phyloP scores from a whole-genome alignment of 2,329 filamentous ascomycete species.

The Venturiaceae sp. region DNA sequence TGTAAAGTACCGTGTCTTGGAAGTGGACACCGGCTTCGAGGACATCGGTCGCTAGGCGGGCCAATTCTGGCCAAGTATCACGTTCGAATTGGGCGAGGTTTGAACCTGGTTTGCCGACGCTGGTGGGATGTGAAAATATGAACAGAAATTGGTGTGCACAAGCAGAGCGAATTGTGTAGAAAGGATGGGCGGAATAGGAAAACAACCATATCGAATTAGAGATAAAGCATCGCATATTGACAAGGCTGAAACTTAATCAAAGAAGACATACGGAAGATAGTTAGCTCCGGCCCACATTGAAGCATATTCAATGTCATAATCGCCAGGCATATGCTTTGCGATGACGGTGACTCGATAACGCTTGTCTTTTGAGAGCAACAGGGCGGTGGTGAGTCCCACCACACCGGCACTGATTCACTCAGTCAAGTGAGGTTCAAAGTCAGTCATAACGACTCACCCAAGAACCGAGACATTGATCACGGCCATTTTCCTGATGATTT shows the following conservation, averaged over 20 bases:
- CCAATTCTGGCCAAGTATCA: conserved; percentile 34
- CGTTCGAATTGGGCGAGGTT: conserved; percentile 29
- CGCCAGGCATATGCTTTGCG: conserved; percentile 86
- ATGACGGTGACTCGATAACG: conserved; percentile 57
- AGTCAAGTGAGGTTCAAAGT: background rate
- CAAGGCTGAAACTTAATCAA: background rate
- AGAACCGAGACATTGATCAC: conserved; percentile 8
- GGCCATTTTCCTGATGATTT: background rate
- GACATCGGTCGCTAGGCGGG: conserved; percentile 42
- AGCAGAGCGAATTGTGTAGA: too few species aligned
- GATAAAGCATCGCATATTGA: background rate
- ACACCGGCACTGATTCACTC: conserved; percentile 47
- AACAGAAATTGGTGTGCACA: conserved; percentile 37
- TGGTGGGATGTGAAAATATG: conserved; percentile 20
- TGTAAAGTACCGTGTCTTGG: conserved; percentile 50
- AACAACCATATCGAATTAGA: background rate
- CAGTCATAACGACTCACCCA: conserved; percentile 7
- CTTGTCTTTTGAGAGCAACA: conserved; percentile 48
- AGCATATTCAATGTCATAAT: conserved; percentile 85
- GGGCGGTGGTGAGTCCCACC: conserved; percentile 54
- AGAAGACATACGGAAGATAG: conserved; percentile 4
- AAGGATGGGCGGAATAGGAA: conserved; percentile 24
- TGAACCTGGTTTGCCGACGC: conserved; percentile 30
- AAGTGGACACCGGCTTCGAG: conserved; percentile 76
- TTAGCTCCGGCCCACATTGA: conserved; percentile 55